Base-by-base conservation (phyloP, 805 yeast species). In the Deakozyma indianensis region DNA sequence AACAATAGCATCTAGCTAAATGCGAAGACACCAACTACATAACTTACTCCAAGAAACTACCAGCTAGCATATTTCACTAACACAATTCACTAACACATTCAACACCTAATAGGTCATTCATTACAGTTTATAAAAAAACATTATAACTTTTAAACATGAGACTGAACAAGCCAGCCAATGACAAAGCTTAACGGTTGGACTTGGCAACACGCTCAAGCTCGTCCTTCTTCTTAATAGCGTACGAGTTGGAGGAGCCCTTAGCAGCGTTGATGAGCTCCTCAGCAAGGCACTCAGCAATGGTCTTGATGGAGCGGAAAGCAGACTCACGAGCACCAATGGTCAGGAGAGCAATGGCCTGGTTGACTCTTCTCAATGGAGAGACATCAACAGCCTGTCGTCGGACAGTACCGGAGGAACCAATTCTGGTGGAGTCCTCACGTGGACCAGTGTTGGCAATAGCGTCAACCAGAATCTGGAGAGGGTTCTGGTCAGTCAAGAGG, bases 351-450 rank as follows among this genome's bases (percentile, higher is more conserved):
- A 92, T 79, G 65, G 99, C 94, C 77, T 92, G 97, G 95, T 92
- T 92, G 63, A 92, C 96, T 80, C 99, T 90, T 83, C 99, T 88
- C 72, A 92, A 81, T 68, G 99, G 99, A 67, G 98, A 88, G 58
- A 92, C 99, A 86, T 92, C 99, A 70, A 92, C 99, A 61, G 99
- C 98, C 78, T 94, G 98, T 83, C 99, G 87, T 84, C 98, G 92
- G 65, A 94, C 99, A 68, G 97, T 85, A 84, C 98, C 98, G 67
- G 96, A 88, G 68, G 96, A 88, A 77, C 99, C 99, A 64, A 94
- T 90, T 85, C 98, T 88, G 80, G 99, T 92, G 68, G 97, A 86
- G 76, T 92, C 99, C 81, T 92, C 99, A 81, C 98, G 87, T 74
- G 98, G 95, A 74, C 99, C 99, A 60, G 96, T 84, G 96, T 94